Conservation (phyloP, 805 yeast species). For the Yamadazyma ubonensis region DNA sequence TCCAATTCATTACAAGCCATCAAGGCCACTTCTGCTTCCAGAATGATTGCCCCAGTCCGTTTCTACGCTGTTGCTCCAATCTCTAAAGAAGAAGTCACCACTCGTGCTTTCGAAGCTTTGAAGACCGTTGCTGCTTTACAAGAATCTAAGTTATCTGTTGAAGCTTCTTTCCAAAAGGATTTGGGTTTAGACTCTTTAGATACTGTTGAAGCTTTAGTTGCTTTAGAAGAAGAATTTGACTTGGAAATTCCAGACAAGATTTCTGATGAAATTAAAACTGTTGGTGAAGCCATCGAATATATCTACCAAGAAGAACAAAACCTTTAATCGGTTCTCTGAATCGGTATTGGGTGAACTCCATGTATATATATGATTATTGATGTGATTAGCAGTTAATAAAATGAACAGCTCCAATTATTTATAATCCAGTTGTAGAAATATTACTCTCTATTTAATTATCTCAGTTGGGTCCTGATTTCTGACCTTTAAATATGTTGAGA, state of each 20-base stretch:
- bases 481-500: too few relatives aligned
- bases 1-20: constrained; percentile 8
- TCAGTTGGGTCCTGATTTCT: too few relatives aligned
- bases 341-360: neutral
- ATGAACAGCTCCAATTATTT: too few relatives aligned
- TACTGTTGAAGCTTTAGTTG: constrained; percentile 93
- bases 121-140: constrained; percentile 50
- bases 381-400: constrained; percentile 6
- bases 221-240: constrained; percentile 87
- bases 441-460: too few relatives aligned
- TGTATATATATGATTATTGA: constrained; percentile 10
- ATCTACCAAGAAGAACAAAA: constrained; percentile 62
- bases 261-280: constrained; percentile 91
- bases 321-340: constrained; percentile 1
- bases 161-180: constrained; percentile 62
- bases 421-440: too few relatives aligned
- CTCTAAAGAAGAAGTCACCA: constrained; percentile 74
- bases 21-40: constrained; percentile 28
- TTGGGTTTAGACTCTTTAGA: constrained; percentile 92
- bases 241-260: constrained; percentile 85
- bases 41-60: constrained; percentile 35
- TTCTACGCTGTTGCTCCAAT: constrained; percentile 66
- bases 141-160: constrained; percentile 42
- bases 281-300: constrained; percentile 89
- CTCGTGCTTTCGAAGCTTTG: constrained; percentile 79